Evolutionary conservation across 352 stramenopile species (phyloP), one percentile per base, ranked within the genome.

Genomic region (Phytophthora multivora): DNA sequence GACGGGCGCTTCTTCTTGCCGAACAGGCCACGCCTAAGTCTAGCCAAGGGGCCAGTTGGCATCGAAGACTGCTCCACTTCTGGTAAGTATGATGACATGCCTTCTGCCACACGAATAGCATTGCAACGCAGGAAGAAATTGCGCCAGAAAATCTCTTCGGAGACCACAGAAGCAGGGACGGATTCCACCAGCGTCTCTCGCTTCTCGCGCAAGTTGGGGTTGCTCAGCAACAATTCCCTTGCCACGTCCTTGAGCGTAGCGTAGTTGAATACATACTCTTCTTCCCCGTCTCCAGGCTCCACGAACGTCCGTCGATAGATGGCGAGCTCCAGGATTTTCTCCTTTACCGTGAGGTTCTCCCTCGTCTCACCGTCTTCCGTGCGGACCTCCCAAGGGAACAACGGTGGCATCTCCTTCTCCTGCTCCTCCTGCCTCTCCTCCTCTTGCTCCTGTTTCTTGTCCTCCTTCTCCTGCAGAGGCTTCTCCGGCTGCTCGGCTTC

Each of bases 61-160:
- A 50, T 51, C 11, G 56, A 33, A 0, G 51, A 46, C 33, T 47
- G 53, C 31, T 63, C 33, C 15, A 80, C 74, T 39, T 88, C 76
- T 2, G 68, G 74, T 40, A 91, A 67, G 47, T 89, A 91, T 5
- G 82, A 62, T 36, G 71, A 46, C 26, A 86, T 60, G 2, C 63
- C 59, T 21, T 69, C 56, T 1, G 59, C 61, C 7, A 88, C 35
- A 6, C 78, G 64, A 7, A 88, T 42, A 13, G 76, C 67, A 39
- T 91, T 91, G 64, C 79, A 89, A 38, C 76, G 79, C 50, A 91
- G 57, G 52, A 91, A 88, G 57, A 83, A 89, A 41, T 91, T 87
- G 58, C 80, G 79, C 79, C 79, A 91, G 63, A 91, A 89, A 4
- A 65, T 35, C 33, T 83, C 66, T 43, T 91, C 81, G 0, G 72